These are phyloP conservation scores for Cyclocybe aegerita DNA, from an alignment of 768 basidiomycete genomes.

Conservation along the genomic window DNA sequence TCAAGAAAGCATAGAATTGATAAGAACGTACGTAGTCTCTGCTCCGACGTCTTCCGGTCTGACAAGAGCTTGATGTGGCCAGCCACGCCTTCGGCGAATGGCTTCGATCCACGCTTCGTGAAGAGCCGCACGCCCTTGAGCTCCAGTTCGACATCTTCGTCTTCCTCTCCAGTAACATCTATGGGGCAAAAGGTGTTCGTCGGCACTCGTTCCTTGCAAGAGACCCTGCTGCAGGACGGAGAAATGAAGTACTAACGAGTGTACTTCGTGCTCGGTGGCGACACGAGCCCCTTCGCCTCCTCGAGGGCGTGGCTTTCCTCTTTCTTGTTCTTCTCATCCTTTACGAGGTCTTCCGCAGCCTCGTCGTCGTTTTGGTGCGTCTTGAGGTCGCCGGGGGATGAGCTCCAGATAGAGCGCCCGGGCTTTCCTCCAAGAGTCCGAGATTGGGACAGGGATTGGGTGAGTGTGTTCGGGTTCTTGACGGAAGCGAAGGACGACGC, in stretches of 20 bases:
- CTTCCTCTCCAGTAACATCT: slow-evolving; percentile 66
- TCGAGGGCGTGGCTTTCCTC: slow-evolving; percentile 21
- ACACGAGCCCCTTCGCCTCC: slow-evolving; percentile 10
- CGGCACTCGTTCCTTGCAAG: slow-evolving; percentile 8
- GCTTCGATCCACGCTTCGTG: slow-evolving; percentile 52
- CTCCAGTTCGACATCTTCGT: slow-evolving; percentile 54
- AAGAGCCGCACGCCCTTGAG: slow-evolving; percentile 63
- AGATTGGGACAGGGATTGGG: slow-evolving; percentile 3
- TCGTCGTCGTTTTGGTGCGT: slow-evolving; percentile 15
- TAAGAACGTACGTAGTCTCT: slow-evolving; percentile 44
- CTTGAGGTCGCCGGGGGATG: slow-evolving; percentile 7
- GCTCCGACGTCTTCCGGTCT: slow-evolving; percentile 36
- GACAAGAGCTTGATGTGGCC: slow-evolving; percentile 63
- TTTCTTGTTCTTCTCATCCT: slow-evolving; percentile 7
- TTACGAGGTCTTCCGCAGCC: neutral
- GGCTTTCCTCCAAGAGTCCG: neutral
- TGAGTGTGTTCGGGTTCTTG: neutral
- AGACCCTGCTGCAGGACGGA: slow-evolving; percentile 1
- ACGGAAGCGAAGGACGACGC: slow-evolving; percentile 29
- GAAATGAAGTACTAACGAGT: slow-evolving; percentile 28
- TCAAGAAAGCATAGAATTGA: neutral
- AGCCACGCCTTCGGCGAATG: slow-evolving; percentile 58
- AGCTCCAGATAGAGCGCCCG: slow-evolving; percentile 23
- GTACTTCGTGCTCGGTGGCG: slow-evolving; percentile 17
- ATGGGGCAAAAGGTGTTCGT: slow-evolving; percentile 10